A percentile compares a stretch with the other conserved stretches of the same genome.
Evolutionary conservation across 768 basidiomycete genomes (phyloP).

Genomic region (Hygrophoropsis aurantiaca): DNA sequence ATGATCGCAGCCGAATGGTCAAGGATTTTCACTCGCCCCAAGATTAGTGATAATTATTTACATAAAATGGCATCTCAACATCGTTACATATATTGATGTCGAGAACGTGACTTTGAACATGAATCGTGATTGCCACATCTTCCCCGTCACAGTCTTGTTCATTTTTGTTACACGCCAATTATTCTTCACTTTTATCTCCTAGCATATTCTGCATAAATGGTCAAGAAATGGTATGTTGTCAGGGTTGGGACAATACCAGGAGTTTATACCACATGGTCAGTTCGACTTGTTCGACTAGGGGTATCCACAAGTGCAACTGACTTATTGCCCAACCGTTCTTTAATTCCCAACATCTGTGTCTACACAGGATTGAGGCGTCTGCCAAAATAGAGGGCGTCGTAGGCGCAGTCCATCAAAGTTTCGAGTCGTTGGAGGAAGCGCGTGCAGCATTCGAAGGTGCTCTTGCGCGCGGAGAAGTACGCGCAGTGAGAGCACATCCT

Average conservation of each 20-base stretch:
- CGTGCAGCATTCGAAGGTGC: conserved; percentile 27
- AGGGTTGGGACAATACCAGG: conserved; percentile 25
- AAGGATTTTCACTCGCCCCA: no score
- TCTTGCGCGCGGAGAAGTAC: conserved; percentile 26
- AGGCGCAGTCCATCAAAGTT: conserved; percentile 43
- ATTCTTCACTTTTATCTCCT: not conserved
- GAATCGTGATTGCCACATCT: no score
- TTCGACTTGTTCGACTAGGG: conserved; percentile 29
- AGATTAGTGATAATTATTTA: no score
- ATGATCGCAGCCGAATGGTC: no score
- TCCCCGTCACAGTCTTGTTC: not conserved
- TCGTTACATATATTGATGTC: no score
- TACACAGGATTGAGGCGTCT: conserved; percentile 44
- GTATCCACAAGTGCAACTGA: conserved; percentile 11
- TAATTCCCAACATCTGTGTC: conserved; percentile 3
- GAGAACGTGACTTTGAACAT: no score
- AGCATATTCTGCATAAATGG: conserved; percentile 11
- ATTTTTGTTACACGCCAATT: not conserved
- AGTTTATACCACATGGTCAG: conserved; percentile 28
- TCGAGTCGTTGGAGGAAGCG: conserved; percentile 43
- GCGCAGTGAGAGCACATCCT: conserved; percentile 10
- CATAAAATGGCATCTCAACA: no score
- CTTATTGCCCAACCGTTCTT: not conserved
- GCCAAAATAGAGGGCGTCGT: conserved; percentile 44
- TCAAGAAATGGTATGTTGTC: conserved; percentile 28